Base-by-base conservation (phyloP, 139 green algal genomes). In the Nannochloris sp. region DNA sequence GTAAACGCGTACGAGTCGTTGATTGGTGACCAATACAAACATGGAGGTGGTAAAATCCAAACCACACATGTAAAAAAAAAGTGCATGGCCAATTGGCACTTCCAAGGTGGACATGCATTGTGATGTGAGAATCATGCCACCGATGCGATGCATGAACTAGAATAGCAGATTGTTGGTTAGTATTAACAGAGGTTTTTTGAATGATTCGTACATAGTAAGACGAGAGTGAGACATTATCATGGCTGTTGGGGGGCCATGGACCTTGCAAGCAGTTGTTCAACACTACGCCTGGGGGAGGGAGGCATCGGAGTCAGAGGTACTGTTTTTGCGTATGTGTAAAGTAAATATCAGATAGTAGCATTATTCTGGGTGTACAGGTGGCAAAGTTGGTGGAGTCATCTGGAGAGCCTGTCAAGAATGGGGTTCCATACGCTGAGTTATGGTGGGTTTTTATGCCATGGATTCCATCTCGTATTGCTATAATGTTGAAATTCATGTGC, bases 341-440 rank as follows among this genome's bases (percentile, higher is more conserved):
- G 20, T 23, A 23, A 23, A 23, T 23, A 23, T 23, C 20, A 23
- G 20, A 23, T 23, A 23, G 20, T 23, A 23, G 20, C 20, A 23
- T 23, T 23, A 40, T 40, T 40, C 6, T 12, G 9, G 33, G 33
- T 29, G 3, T 49, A 51, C 66, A 96, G 82, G 91, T 97, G 0
- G 89, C 87, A 1, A 51, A 78, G 9, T 75, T 97, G 0, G 80
- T 76, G 3, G 61, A 64, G 6, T 73, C 79, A 0, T 85, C 88
- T 29, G 92, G 82, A 13, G 63, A 29, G 3, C 26, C 57, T 1
- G 66, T 93, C 1, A 85, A 94, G 58, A 40, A 68, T 3, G 57
- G 63, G 12, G 84, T 90, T 72, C 88, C 88, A 2, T 97, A 94
- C 62, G 92, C 92, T 10, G 92, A 97, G 68, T 81, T 98, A 1